Conservation (phyloP, 192 early-diverging fungal species). For the Coemansia sp. region DNA sequence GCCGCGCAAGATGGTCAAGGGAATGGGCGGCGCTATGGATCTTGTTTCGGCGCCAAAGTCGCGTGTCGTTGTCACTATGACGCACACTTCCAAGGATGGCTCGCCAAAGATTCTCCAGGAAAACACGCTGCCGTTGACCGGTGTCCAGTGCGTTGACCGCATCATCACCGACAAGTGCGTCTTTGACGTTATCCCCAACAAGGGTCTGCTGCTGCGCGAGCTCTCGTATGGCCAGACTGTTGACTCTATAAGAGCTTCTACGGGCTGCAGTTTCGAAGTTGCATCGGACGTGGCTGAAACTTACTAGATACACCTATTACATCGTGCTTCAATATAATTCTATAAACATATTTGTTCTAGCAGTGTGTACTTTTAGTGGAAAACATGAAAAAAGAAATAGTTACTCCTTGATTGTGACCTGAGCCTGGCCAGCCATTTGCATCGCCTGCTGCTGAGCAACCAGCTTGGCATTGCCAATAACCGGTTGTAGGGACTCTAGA, state of each 20-base stretch:
- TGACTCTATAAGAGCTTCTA: slow-evolving; percentile 66
- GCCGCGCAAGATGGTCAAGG: slow-evolving; percentile 84
- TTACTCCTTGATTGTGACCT: slow-evolving; percentile 40
- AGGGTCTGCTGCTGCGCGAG: slow-evolving; percentile 64
- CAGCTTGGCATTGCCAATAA: slow-evolving; percentile 84
- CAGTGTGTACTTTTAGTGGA: too few species aligned
- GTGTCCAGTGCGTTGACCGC: slow-evolving; percentile 62
- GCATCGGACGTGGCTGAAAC: slow-evolving; percentile 51
- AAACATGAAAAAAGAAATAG: too few species aligned
- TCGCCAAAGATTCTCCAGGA: slow-evolving; percentile 71
- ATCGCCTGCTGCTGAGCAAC: slow-evolving; percentile 58
- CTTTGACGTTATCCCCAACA: slow-evolving; percentile 63
- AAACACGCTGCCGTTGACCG: slow-evolving; percentile 74
- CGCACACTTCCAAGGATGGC: slow-evolving; percentile 63
- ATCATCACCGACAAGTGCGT: slow-evolving; percentile 74
- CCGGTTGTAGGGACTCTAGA: slow-evolving; percentile 76
- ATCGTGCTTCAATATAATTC: background rate
- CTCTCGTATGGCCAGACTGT: slow-evolving; percentile 61
- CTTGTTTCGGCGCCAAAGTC: slow-evolving; percentile 67
- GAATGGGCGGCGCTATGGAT: slow-evolving; percentile 83
- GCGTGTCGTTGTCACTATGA: slow-evolving; percentile 77
- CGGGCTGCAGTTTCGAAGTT: slow-evolving; percentile 64
- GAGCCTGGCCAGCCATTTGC: slow-evolving; percentile 32
- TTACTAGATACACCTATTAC: slow-evolving; percentile 14
- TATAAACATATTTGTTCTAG: too few species aligned